A percentile compares a stretch with the other conserved stretches of the same genome.
Conservation (phyloP, 495 filamentous ascomycete species). For the Penicillium dipodomyicola region DNA sequence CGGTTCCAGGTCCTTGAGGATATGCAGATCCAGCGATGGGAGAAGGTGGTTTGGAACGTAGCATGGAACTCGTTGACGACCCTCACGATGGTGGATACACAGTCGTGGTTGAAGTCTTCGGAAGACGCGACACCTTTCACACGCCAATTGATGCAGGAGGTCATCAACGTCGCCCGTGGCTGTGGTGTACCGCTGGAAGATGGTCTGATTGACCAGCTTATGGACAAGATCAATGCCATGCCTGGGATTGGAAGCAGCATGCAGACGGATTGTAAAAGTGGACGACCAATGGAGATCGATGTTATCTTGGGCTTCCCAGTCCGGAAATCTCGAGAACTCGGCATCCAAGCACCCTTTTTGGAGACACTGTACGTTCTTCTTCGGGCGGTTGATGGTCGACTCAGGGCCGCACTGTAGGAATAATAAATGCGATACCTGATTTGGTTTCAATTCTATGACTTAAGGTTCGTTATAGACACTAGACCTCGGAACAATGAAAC, state of each 20-base stretch:
- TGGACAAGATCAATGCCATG: slow-evolving; percentile 42
- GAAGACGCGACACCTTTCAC: slow-evolving; percentile 44
- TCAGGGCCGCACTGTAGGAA: slow-evolving; percentile 18
- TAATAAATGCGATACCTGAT: not conserved
- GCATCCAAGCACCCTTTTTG: slow-evolving; percentile 45
- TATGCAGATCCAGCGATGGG: slow-evolving; percentile 51
- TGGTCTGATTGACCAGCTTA: slow-evolving; percentile 39
- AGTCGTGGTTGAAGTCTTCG: slow-evolving; percentile 46
- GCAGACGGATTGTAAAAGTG: slow-evolving; percentile 50
- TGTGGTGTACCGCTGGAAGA: slow-evolving; percentile 43
- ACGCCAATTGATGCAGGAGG: slow-evolving; percentile 46
- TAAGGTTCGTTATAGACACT: not conserved
- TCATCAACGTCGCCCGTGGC: slow-evolving; percentile 45
- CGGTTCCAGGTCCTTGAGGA: slow-evolving; percentile 38
- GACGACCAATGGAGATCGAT: slow-evolving; percentile 54
- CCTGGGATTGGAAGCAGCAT: slow-evolving; percentile 52
- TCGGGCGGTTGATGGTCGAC: slow-evolving; percentile 24
- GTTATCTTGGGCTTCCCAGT: slow-evolving; percentile 55
- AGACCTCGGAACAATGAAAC: not conserved
- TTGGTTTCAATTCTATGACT: not conserved
- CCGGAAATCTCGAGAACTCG: slow-evolving; percentile 47
- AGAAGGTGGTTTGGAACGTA: slow-evolving; percentile 55
- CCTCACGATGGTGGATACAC: slow-evolving; percentile 49
- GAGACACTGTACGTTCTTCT: slow-evolving; percentile 44
- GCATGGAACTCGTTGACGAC: slow-evolving; percentile 55